phyloP scores from a whole-genome alignment of 208 protist species.

The Trypanosoma conorhini region DNA sequence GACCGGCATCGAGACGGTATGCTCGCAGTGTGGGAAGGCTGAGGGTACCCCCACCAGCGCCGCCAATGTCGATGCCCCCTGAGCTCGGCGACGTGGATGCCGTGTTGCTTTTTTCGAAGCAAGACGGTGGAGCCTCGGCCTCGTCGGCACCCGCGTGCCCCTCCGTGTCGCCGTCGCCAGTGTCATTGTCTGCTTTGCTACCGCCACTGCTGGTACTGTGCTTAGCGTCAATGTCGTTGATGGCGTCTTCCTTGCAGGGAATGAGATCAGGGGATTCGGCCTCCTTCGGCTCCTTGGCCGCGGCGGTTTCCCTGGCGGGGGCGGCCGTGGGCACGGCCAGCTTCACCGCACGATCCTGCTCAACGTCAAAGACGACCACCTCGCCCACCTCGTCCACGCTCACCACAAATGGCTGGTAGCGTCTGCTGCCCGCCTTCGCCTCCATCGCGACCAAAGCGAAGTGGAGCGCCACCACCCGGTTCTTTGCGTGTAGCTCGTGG shows the following conservation, averaged over 20 bases:
- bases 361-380: slow-evolving; percentile 63
- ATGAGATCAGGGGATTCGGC: neutral
- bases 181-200: neutral
- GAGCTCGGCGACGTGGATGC: neutral
- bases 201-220: neutral
- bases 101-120: neutral
- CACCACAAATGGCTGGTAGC: slow-evolving; percentile 44
- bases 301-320: neutral
- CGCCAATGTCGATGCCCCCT: neutral
- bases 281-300: neutral
- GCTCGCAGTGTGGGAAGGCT: neutral
- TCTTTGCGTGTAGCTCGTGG: slow-evolving; percentile 50
- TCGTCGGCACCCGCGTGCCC: neutral
- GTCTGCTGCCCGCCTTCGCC: slow-evolving; percentile 16
- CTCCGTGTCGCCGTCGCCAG: neutral
- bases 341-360: slow-evolving; percentile 36
- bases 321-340: neutral
- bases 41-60: neutral
- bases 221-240: too few relatives aligned
- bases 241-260: neutral
- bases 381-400: slow-evolving; percentile 73
- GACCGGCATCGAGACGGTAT: slow-evolving; percentile 50
- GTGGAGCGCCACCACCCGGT: slow-evolving; percentile 48
- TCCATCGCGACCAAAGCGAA: slow-evolving; percentile 48
- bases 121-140: neutral